phyloP scores from a whole-genome alignment of 1,139 yeast genomes.

The Maudiozyma humilis region DNA sequence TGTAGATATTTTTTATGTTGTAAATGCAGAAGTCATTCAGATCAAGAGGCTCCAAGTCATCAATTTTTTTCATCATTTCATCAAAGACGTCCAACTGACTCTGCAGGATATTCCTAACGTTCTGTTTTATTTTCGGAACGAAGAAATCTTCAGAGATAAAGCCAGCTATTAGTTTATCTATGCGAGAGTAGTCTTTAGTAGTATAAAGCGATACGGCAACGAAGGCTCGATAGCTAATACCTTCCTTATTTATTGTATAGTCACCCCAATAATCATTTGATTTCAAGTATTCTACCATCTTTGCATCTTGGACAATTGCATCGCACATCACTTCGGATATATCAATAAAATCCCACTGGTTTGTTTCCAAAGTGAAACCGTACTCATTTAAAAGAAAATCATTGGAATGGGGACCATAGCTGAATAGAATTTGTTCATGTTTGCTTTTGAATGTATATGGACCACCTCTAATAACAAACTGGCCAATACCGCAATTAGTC shows the following conservation, averaged over 20 bases:
- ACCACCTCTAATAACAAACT: slow-evolving; percentile 24
- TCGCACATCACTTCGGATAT: slow-evolving; percentile 39
- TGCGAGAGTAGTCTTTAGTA: slow-evolving; percentile 20
- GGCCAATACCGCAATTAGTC: slow-evolving; percentile 15
- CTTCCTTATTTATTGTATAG: slow-evolving; percentile 50
- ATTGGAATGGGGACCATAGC: slow-evolving; percentile 85
- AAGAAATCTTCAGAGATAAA: slow-evolving; percentile 27
- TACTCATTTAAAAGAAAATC: slow-evolving; percentile 76
- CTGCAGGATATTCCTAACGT: slow-evolving; percentile 4
- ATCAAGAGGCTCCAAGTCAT: background rate
- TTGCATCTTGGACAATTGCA: slow-evolving; percentile 32
- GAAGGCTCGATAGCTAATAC: slow-evolving; percentile 63
- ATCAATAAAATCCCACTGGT: slow-evolving; percentile 68
- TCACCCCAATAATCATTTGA: slow-evolving; percentile 57
- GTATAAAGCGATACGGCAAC: slow-evolving; percentile 54
- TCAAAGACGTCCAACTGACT: slow-evolving; percentile 26
- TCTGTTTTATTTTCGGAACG: slow-evolving; percentile 10
- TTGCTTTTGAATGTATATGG: slow-evolving; percentile 27
- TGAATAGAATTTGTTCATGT: slow-evolving; percentile 58
- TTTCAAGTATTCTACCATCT: slow-evolving; percentile 42
- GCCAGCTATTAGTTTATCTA: slow-evolving; percentile 25
- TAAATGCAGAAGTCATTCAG: background rate
- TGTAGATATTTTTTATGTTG: slow-evolving; percentile 2
- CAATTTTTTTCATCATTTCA: slow-evolving; percentile 4
- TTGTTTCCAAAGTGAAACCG: slow-evolving; percentile 57